These are phyloP conservation scores for Diplogelasinospora grovesii DNA, from an alignment of 495 filamentous ascomycete species.

Conservation along the genomic window DNA sequence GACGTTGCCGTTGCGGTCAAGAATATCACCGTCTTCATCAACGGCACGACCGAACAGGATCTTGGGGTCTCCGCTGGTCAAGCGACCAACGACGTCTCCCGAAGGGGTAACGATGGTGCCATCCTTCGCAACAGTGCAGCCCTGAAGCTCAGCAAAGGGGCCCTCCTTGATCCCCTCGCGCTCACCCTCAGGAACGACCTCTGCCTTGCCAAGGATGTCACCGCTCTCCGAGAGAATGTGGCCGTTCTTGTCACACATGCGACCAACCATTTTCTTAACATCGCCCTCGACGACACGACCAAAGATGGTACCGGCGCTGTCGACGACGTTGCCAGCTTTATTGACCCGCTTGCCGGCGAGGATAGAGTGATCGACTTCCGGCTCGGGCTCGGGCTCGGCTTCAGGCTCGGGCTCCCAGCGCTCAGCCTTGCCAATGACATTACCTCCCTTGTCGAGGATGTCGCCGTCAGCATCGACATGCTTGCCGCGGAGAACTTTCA, in stretches of 20 bases:
- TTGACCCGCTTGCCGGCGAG: constrained; percentile 81
- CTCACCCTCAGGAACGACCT: constrained; percentile 69
- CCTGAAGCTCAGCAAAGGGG: constrained; percentile 71
- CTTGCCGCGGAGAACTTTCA: constrained; percentile 67
- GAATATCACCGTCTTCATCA: constrained; percentile 77
- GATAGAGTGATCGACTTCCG: constrained; percentile 54
- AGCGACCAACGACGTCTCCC: constrained; percentile 65
- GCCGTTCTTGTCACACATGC: constrained; percentile 76
- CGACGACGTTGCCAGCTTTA: constrained; percentile 78
- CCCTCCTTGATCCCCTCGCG: constrained; percentile 64
- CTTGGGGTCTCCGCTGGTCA: constrained; percentile 66
- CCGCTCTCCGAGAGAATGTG: constrained; percentile 77
- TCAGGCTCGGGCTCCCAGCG: constrained; percentile 67
- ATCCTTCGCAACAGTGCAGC: constrained; percentile 65
- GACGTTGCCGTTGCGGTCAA: constrained; percentile 75
- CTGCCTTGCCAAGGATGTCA: constrained; percentile 69
- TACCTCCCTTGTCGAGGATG: constrained; percentile 72
- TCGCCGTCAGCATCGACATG: constrained; percentile 78
- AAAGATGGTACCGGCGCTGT: constrained; percentile 62
- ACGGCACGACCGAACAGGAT: constrained; percentile 66
- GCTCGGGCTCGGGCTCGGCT: constrained; percentile 39
- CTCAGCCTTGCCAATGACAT: constrained; percentile 72
- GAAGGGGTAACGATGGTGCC: constrained; percentile 57
- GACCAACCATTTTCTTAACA: constrained; percentile 60
- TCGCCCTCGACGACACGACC: constrained; percentile 74